Base-by-base conservation (phyloP, 1,139 yeast genomes). In the Pichia sp. region DNA sequence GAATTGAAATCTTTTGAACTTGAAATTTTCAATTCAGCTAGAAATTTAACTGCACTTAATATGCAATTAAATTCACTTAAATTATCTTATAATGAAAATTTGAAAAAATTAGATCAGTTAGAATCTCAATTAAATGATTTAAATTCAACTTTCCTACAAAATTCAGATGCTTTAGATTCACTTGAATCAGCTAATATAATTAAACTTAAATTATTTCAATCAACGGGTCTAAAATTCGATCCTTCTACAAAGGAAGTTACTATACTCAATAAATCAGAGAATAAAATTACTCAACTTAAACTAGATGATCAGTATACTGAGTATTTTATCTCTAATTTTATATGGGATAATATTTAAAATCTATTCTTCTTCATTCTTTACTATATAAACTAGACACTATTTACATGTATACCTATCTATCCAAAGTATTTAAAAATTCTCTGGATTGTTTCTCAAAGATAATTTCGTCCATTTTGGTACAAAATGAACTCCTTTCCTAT, bases 401-500 rank as follows among this genome's bases (percentile, higher is more conserved):
- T n/a, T n/a, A n/a, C n/a, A n/a, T n/a, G n/a, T n/a, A n/a, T n/a
- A n/a, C n/a, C n/a, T n/a, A n/a, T n/a, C n/a, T n/a, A n/a, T n/a
- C n/a, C n/a, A n/a, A n/a, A n/a, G n/a, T n/a, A n/a, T 22, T 59
- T 70, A 88, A 63, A 80, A 85, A 60, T 84, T 74, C 49, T 75
- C 72, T 36, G 96, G 96, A 56, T 84, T 83, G 44, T 73, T 77
- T 67, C 96, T 78, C 61, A 82, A 73, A 14, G 95, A 78, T 49
- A 77, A 62, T 65, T 83, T 85, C 43, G 97, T 89, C 94, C 95
- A 86, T 56, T 85, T 84, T 18, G 95, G 95, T 26, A 81, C 83
- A 61, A 70, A 76, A 60, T 91, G 97, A 22, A 84, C 78, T 50
- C 93, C 79, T 66, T 88, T 91, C 67, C 98, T 77, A 64, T 89